A percentile compares a stretch with the other conserved stretches of the same genome.
phyloP scores from a whole-genome alignment of 83 land plant genomes.

The Picea engelmannii region DNA sequence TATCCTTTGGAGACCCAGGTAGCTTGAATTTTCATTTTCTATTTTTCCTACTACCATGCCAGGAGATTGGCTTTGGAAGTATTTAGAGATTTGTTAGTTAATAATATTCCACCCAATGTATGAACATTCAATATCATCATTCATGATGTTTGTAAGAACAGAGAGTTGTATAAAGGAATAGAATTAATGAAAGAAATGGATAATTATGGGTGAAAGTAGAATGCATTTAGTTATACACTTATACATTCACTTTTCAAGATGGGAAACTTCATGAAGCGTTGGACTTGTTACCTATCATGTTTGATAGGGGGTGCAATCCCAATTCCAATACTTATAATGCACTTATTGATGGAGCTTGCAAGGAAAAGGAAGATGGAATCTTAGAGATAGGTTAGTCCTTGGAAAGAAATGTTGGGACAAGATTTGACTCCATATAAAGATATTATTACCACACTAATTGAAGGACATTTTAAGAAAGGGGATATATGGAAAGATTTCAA shows the following conservation, averaged over 20 bases:
- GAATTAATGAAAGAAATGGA: conserved; percentile 66
- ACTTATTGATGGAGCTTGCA: conserved; percentile 59
- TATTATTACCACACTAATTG: conserved; percentile 47
- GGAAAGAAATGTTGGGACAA: conserved; percentile 42
- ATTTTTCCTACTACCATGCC: too few species aligned
- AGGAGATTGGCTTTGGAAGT: conserved; percentile 33
- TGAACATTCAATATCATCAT: conserved; percentile 45
- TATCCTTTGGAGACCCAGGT: too few species aligned
- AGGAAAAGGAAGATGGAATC: conserved; percentile 54
- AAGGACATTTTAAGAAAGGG: conserved; percentile 42
- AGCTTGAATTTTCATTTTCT: too few species aligned
- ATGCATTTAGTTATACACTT: conserved; percentile 61
- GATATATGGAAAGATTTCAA: conserved; percentile 32
- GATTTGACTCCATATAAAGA: conserved; percentile 33
- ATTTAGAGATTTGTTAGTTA: conserved; percentile 43
- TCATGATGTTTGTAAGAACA: conserved; percentile 46
- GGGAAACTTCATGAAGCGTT: conserved; percentile 59
- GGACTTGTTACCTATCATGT: conserved; percentile 51
- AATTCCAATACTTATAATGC: conserved; percentile 64
- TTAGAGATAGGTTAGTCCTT: conserved; percentile 48
- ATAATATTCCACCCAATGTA: conserved; percentile 41
- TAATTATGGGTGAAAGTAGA: conserved; percentile 50
- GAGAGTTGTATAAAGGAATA: conserved; percentile 40
- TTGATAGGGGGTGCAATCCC: conserved; percentile 58
- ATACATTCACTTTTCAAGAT: conserved; percentile 68